phyloP scores from a whole-genome alignment of 805 yeast species.

The Starmerella roubikii region DNA sequence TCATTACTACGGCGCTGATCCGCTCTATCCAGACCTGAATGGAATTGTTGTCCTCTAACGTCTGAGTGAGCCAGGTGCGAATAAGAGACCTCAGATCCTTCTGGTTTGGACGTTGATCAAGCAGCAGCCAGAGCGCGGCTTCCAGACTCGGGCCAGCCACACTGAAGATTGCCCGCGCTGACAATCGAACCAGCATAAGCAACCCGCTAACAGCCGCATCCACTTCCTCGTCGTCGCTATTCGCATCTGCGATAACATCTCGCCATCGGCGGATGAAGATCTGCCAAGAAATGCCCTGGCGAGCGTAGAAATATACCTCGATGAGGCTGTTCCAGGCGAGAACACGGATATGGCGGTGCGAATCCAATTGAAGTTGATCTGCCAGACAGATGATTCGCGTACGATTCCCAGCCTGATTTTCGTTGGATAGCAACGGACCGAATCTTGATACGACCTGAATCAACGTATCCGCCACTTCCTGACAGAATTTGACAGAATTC shows the following conservation, averaged over 20 bases:
- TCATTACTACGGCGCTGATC: constrained; percentile 32
- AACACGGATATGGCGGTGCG: constrained; percentile 12
- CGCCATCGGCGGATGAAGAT: constrained; percentile 16
- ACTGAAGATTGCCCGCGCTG: constrained; percentile 34
- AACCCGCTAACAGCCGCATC: constrained; percentile 41
- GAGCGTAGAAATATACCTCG: constrained; percentile 20
- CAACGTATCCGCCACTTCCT: constrained; percentile 33
- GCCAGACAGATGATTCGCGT: constrained; percentile 22
- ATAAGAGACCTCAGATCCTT: constrained; percentile 35
- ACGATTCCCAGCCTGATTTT: constrained; percentile 16
- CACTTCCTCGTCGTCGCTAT: constrained; percentile 5
- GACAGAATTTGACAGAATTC: constrained; percentile 32
- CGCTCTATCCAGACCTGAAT: constrained; percentile 40
- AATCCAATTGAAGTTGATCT: constrained; percentile 24
- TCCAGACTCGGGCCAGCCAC: constrained; percentile 33
- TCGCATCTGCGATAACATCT: constrained; percentile 2
- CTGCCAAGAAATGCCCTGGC: constrained; percentile 16
- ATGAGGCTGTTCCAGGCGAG: constrained; percentile 21
- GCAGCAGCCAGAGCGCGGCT: constrained; percentile 47
- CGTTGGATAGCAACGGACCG: constrained; percentile 40
- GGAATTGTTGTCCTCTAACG: constrained; percentile 14
- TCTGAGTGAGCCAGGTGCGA: constrained; percentile 46
- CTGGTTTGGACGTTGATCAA: constrained; percentile 35
- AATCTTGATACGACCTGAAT: constrained; percentile 26
- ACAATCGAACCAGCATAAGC: constrained; percentile 43